phyloP scores from a whole-genome alignment of 2,329 filamentous ascomycete genomes.

The Sclerotiophoma versabilis region DNA sequence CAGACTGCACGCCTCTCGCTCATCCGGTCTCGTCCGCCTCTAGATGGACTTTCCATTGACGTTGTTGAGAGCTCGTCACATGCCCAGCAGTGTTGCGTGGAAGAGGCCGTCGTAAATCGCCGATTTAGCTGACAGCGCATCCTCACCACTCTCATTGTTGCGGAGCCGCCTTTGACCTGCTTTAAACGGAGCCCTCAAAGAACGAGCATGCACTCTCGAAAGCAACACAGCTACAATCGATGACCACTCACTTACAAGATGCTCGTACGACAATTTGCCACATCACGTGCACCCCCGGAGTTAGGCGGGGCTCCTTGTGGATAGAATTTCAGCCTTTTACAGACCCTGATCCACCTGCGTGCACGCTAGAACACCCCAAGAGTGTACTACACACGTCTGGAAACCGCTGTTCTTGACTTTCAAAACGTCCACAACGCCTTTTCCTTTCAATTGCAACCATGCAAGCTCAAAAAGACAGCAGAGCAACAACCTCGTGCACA shows the following conservation, averaged over 20 bases:
- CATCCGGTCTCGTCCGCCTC: background rate
- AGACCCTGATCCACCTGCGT: background rate
- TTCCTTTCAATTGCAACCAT: slow-evolving; percentile 12
- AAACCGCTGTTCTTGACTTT: too few relatives aligned
- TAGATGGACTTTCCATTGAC: background rate
- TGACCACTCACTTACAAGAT: background rate
- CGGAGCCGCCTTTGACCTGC: background rate
- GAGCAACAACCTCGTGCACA: slow-evolving; percentile 49
- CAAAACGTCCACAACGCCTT: background rate
- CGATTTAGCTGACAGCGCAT: background rate
- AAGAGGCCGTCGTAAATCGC: background rate
- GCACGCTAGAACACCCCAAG: background rate
- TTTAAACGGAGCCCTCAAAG: background rate
- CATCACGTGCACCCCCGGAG: slow-evolving; percentile 4
- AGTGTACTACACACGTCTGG: too few relatives aligned
- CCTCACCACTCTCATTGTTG: background rate
- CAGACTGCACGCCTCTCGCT: background rate
- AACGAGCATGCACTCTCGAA: background rate
- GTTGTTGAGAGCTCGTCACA: background rate
- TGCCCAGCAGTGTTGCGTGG: background rate
- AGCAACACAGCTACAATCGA: background rate
- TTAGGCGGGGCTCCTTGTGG: slow-evolving; percentile 3
- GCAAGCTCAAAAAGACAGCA: slow-evolving; percentile 36
- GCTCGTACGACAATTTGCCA: slow-evolving; percentile 1
- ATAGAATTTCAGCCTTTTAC: slow-evolving; percentile 1